These are phyloP conservation scores for Pythium guiyangense DNA, from an alignment of 352 stramenopile genomes.

Conservation along the genomic window DNA sequence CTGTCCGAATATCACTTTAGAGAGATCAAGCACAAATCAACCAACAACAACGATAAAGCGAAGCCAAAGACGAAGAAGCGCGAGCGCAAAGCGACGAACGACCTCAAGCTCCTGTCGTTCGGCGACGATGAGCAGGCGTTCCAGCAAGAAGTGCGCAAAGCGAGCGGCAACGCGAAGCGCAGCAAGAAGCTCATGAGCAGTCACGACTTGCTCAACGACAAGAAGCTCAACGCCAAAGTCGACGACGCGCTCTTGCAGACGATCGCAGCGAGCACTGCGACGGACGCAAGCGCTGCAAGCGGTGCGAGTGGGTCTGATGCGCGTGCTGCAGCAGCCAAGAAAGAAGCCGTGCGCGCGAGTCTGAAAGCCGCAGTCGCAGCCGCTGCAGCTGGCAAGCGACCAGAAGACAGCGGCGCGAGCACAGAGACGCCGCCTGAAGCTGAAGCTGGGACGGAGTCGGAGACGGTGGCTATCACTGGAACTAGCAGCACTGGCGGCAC, in stretches of 20 bases:
- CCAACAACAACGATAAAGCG: constrained; percentile 13
- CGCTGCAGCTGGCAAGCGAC: background rate
- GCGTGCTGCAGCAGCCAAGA: constrained; percentile 14
- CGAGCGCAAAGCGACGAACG: constrained; percentile 89
- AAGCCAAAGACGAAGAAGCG: constrained; percentile 44
- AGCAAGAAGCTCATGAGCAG: constrained; percentile 67
- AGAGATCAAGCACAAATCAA: constrained; percentile 20
- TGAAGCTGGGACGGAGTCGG: too few relatives aligned
- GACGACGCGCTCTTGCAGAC: constrained; percentile 53
- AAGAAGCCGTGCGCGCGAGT: constrained; percentile 21
- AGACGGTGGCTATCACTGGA: too few relatives aligned
- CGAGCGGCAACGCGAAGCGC: constrained; percentile 22
- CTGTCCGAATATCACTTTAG: constrained; percentile 3
- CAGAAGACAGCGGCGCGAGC: background rate
- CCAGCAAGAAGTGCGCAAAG: constrained; percentile 30
- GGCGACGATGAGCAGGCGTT: constrained; percentile 86
- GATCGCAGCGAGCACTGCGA: constrained; percentile 24
- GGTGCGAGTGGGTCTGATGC: too few relatives aligned
- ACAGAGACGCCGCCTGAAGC: background rate
- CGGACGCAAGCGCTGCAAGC: background rate
- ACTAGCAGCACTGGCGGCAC: background rate
- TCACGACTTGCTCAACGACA: constrained; percentile 63
- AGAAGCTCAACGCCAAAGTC: constrained; percentile 56
- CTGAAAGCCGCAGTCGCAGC: constrained; percentile 12
- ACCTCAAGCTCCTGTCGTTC: constrained; percentile 95